Base-by-base conservation (phyloP, 768 basidiomycete genomes). In the Cystofilobasidium capitatum region DNA sequence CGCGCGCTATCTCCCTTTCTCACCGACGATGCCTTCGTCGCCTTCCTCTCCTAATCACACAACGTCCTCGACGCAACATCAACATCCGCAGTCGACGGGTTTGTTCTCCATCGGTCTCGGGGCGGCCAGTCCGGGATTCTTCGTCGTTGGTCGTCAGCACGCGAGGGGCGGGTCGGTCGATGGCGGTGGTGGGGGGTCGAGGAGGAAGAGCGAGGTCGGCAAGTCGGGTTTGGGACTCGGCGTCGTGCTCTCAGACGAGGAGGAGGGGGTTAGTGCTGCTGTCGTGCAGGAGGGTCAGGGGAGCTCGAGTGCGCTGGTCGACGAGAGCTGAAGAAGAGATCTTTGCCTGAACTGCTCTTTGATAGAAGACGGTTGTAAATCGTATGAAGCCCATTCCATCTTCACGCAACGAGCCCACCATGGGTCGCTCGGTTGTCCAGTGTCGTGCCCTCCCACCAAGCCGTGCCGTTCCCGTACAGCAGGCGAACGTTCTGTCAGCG, bases 341-440 rank as follows among this genome's bases (percentile, higher is more conserved):
- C n/a, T n/a, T n/a, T n/a, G n/a, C n/a, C n/a, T n/a, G n/a, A n/a
- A n/a, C n/a, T n/a, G n/a, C n/a, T n/a, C n/a, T n/a, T n/a, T n/a
- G n/a, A n/a, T n/a, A n/a, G n/a, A n/a, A n/a, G n/a, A n/a, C n/a
- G n/a, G n/a, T n/a, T n/a, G n/a, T n/a, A n/a, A n/a, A n/a, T n/a
- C n/a, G n/a, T n/a, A n/a, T n/a, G n/a, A n/a, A n/a, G n/a, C n/a
- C n/a, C n/a, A n/a, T n/a, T n/a, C 9, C 85, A 85, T 63, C 81
- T 81, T 85, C 85, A 86, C 0, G 85, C 86, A 13, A 81, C 81
- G 20, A 86, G 79, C 0, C 84, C 85, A 2, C 86, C 86, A 0
- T 85, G 85, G 65, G 84, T 85, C 0, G 79, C 85, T 24, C 86
- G 81, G 63, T 83, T 85, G 3, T 85, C 85, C 1, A 87, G 77